phyloP scores from a whole-genome alignment of 139 green algal genomes.

The Ostreobium quekettii region DNA sequence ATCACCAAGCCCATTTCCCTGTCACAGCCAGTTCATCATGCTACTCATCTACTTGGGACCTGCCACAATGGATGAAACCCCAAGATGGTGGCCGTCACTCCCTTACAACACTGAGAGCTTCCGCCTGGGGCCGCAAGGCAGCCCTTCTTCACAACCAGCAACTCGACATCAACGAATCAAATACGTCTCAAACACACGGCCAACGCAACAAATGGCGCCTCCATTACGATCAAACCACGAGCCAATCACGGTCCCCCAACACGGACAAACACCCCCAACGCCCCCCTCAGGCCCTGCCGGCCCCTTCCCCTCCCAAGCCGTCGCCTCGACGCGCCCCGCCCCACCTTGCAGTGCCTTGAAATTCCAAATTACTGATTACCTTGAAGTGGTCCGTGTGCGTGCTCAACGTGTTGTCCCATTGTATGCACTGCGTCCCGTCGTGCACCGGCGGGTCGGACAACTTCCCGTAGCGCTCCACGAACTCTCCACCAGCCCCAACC shows the following conservation, averaged over 20 bases:
- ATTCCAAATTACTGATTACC: constrained; percentile 26
- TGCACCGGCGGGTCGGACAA: constrained; percentile 51
- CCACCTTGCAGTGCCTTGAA: background rate
- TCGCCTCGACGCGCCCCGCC: background rate
- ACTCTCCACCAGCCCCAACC: constrained; percentile 1
- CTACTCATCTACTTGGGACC: too few relatives aligned
- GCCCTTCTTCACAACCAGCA: too few relatives aligned
- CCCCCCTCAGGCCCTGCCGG: background rate
- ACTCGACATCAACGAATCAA: too few relatives aligned
- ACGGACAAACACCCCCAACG: background rate
- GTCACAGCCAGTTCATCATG: too few relatives aligned
- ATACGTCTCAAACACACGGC: too few relatives aligned
- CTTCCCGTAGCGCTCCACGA: constrained; percentile 21
- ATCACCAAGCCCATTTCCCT: too few relatives aligned
- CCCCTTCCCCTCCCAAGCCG: background rate
- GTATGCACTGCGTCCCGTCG: constrained; percentile 81
- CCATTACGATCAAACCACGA: background rate
- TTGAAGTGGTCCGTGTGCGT: constrained; percentile 79
- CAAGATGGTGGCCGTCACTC: too few relatives aligned
- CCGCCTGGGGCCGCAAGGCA: too few relatives aligned
- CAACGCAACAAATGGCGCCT: too few relatives aligned
- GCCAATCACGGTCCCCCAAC: background rate
- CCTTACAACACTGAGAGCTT: too few relatives aligned
- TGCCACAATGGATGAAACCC: too few relatives aligned
- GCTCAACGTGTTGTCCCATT: constrained; percentile 77